Evolutionary conservation across 495 filamentous ascomycete genomes (phyloP).

Genomic region (Hyaloscypha hepaticicola): DNA sequence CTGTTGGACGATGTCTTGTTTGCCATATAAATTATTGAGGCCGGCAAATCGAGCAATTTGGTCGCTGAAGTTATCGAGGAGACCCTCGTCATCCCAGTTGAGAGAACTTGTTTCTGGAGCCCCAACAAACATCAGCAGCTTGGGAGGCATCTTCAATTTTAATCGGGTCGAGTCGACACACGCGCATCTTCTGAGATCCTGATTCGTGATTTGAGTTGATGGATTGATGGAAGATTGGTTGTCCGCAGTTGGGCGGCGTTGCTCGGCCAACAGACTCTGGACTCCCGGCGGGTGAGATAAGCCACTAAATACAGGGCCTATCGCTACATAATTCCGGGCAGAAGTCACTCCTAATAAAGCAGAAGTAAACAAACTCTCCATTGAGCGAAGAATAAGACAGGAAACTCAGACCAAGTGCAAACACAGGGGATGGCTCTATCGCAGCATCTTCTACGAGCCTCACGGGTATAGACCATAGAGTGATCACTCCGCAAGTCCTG

Average conservation of each 20-base stretch:
- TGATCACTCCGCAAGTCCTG: too few relatives aligned
- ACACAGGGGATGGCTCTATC: too few relatives aligned
- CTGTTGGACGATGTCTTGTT: slow-evolving; percentile 5
- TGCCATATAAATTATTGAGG: slow-evolving; percentile 1
- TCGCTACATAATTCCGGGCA: too few relatives aligned
- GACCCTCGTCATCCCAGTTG: slow-evolving; percentile 51
- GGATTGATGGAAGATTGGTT: background rate
- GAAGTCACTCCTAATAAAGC: too few relatives aligned
- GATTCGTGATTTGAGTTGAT: background rate
- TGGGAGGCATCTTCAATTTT: slow-evolving; percentile 20
- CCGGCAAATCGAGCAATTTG: slow-evolving; percentile 49
- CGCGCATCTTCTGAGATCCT: background rate
- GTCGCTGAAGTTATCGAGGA: slow-evolving; percentile 47
- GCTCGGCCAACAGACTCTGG: background rate
- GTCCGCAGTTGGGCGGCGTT: background rate
- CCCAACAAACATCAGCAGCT: slow-evolving; percentile 56
- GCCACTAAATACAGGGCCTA: background rate
- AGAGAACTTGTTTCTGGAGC: slow-evolving; percentile 56
- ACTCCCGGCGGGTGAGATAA: background rate
- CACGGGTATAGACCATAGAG: too few relatives aligned
- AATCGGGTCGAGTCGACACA: background rate
- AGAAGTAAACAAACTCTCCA: too few relatives aligned
- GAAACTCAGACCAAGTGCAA: too few relatives aligned
- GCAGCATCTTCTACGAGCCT: too few relatives aligned
- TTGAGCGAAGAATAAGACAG: too few relatives aligned